A percentile compares a stretch with the other conserved stretches of the same genome.
Evolutionary conservation across 345 rosid genomes (phyloP).

Genomic region (Acer campestre): DNA sequence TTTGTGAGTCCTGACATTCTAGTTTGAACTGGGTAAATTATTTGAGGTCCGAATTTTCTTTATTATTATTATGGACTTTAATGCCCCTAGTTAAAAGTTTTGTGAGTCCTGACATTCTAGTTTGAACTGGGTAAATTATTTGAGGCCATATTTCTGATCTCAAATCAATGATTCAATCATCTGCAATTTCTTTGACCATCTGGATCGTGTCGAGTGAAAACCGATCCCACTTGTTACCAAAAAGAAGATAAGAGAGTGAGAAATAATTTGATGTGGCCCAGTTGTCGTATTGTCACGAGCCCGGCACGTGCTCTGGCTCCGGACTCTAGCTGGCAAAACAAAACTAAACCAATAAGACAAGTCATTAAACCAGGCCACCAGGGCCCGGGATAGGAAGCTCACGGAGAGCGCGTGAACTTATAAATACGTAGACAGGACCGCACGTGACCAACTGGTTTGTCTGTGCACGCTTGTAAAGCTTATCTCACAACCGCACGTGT

Average conservation of each 20-base stretch:
- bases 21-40: not conserved
- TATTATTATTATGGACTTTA: too few species aligned
- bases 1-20: too few species aligned
- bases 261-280: slow-evolving; percentile 1
- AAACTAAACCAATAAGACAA: not conserved
- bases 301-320: slow-evolving; percentile 24
- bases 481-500: slow-evolving; percentile 28
- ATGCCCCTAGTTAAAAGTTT: too few species aligned
- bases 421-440: slow-evolving; percentile 27
- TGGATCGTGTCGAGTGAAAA: not conserved
- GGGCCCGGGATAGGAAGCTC: not conserved
- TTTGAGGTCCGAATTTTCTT: not conserved
- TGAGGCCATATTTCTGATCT: not conserved
- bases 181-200: slow-evolving; percentile 1
- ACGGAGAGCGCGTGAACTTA: slow-evolving; percentile 21
- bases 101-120: not conserved
- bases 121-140: slow-evolving; percentile 3
- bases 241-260: not conserved
- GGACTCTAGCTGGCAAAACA: not conserved
- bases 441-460: slow-evolving; percentile 44
- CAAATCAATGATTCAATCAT: not conserved
- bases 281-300: slow-evolving; percentile 1
- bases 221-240: not conserved
- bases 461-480: slow-evolving; percentile 18
- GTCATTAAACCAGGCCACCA: not conserved